Evolutionary conservation across 2,329 filamentous ascomycete species (phyloP), one percentile per base, ranked within the genome.

Genomic region (Alternaria solani): DNA sequence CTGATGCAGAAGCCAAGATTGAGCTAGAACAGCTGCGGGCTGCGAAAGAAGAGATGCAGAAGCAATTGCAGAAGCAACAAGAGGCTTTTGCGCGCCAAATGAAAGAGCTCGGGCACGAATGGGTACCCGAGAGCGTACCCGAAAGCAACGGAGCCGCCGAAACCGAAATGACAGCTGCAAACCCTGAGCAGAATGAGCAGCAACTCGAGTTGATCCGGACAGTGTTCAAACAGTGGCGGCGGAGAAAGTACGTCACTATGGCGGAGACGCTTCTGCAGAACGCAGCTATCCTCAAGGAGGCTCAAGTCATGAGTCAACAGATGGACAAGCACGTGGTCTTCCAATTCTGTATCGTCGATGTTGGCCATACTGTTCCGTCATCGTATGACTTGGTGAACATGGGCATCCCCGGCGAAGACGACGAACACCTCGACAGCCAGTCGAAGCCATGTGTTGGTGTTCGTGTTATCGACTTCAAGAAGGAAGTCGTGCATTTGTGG

Each of bases 371-470:
- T 23, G 86, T 96, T 67, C 94, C 91, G 69, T 99, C 95, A 3
- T 96, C 94, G 1, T 99, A 99, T 79, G 95, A 99, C 78, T 90
- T 99, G 80, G 93, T 98, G 4, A 84, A 99, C 42, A 97, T 96
- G 72, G 94, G 93, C 20, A 89, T 97, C 42, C 90, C 91, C 1
- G 88, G 90, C 9, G 94, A 98, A 77, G 93, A 94, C 25, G 94
- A 97, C 72, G 83, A 90, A 32, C 89, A 91, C 18, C 85, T 99
- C 7, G 93, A 96, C 61, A 88, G 90, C 65, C 88, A 91, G 1
- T 87, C 86, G 46, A 98, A 97, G 78, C 95, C 95, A 4, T 98
- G 94, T 78, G 89, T 98, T 44, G 94, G 90, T 1, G 87, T 98
- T 16, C 87, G 95, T 28, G 92, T 98, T 23, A 89, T 97, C 63